phyloP scores from a whole-genome alignment of 1,284 basidiomycete species.

The Gymnopus androsaceus region DNA sequence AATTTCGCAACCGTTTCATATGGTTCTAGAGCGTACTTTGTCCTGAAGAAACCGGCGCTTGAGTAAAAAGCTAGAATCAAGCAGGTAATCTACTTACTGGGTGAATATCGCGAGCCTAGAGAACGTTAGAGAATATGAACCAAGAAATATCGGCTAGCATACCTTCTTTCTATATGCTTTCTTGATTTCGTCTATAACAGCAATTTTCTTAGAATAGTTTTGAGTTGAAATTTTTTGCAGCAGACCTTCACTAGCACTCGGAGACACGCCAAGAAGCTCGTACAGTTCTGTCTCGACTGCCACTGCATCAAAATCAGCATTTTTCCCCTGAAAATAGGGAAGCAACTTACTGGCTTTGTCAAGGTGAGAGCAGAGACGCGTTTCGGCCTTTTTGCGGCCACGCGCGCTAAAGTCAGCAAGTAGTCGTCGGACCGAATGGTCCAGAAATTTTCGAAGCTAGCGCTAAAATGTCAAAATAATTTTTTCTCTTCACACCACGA shows the following conservation, averaged over 20 bases:
- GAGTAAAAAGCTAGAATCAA: constrained; percentile 10
- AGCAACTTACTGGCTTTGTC: too few species aligned
- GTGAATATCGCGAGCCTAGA: constrained; percentile 85
- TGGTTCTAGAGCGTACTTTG: constrained; percentile 47
- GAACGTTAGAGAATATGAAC: constrained; percentile 25
- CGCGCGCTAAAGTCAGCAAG: too few species aligned
- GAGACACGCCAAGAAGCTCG: constrained; percentile 74
- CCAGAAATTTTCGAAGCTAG: too few species aligned
- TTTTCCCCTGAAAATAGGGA: too few species aligned
- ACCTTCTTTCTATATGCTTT: constrained; percentile 92
- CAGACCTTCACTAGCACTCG: constrained; percentile 71
- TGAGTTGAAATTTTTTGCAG: constrained; percentile 20
- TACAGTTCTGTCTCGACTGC: constrained; percentile 75
- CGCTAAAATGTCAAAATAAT: too few species aligned
- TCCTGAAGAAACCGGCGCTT: constrained; percentile 43
- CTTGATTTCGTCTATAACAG: constrained; percentile 76
- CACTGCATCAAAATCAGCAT: constrained; percentile 50
- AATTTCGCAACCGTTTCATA: constrained; percentile 1
- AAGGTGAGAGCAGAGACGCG: too few species aligned
- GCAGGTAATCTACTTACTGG: constrained; percentile 67
- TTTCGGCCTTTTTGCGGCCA: too few species aligned
- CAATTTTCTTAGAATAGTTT: not conserved
- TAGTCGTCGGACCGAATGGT: too few species aligned
- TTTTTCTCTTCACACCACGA: not conserved
- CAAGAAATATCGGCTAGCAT: constrained; percentile 20